Percentiles rank a stretch among this genome's conserved stretches.
phyloP scores from a whole-genome alignment of 164 flowering plant species.

The Paratinospora sagittata region DNA sequence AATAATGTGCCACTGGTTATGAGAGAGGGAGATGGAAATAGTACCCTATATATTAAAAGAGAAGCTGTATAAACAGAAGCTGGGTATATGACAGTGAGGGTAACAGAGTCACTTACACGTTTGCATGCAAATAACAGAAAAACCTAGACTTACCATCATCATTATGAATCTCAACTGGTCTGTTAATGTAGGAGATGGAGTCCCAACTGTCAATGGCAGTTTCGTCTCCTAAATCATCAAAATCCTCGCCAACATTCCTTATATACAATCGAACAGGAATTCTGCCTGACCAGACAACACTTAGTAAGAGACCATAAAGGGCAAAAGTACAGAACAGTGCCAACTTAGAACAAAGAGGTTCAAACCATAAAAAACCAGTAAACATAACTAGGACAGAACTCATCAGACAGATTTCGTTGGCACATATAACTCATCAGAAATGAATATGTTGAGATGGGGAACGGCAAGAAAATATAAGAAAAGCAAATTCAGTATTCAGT shows the following conservation, averaged over 20 bases:
- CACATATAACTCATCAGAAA: neutral
- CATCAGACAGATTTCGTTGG: neutral
- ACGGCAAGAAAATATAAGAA: neutral
- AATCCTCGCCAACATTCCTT: constrained; percentile 42
- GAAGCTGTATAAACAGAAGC: neutral
- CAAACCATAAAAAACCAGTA: neutral
- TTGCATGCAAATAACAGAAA: neutral
- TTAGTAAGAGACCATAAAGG: constrained; percentile 10
- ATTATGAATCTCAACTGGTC: constrained; percentile 61
- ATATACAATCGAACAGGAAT: constrained; percentile 86
- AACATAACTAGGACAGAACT: neutral
- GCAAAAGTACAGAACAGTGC: neutral
- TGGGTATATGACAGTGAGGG: neutral
- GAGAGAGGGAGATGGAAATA: neutral
- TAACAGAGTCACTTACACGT: neutral
- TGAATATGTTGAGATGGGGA: neutral
- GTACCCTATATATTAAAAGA: neutral
- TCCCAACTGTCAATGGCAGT: constrained; percentile 76
- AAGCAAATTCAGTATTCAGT: neutral
- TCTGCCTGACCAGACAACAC: constrained; percentile 52
- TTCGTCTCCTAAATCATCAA: constrained; percentile 63
- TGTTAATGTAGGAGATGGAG: constrained; percentile 63
- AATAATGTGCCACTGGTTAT: neutral
- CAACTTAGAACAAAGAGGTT: neutral
- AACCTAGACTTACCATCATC: constrained; percentile 43